These are phyloP conservation scores for Colletotrichum sp. DNA, from an alignment of 2,329 filamentous ascomycete species.

Conservation along the genomic window DNA sequence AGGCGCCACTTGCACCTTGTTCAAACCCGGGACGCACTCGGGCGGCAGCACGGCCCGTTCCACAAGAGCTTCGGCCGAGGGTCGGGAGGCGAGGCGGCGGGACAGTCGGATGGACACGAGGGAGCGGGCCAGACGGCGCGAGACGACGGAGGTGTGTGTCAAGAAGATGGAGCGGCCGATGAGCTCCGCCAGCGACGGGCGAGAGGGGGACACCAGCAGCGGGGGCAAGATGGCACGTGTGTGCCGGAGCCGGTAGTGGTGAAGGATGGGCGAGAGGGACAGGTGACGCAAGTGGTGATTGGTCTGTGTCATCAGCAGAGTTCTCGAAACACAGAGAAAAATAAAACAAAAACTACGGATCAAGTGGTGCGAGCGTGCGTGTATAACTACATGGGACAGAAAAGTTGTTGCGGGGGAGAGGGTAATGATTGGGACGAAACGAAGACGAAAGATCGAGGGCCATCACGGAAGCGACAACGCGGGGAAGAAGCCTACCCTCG, in stretches of 20 bases:
- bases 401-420: not conserved
- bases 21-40: constrained; percentile 61
- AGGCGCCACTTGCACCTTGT: constrained; percentile 54
- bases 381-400: not conserved
- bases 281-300: constrained; percentile 66
- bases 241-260: constrained; percentile 63
- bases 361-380: not conserved
- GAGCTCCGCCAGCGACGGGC: constrained; percentile 65
- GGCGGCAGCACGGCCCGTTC: constrained; percentile 67
- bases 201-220: constrained; percentile 59
- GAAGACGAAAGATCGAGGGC: not conserved
- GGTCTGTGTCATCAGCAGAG: constrained; percentile 45
- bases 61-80: constrained; percentile 64
- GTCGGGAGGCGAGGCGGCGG: constrained; percentile 62
- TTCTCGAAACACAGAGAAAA: not conserved
- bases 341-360: not conserved
- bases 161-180: constrained; percentile 69
- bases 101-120: constrained; percentile 70
- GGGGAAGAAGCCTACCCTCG: constrained; percentile 50
- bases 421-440: not conserved
- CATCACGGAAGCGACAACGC: not conserved
- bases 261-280: constrained; percentile 68
- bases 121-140: constrained; percentile 65
- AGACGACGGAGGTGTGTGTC: constrained; percentile 68
- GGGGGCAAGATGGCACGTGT: constrained; percentile 58